Evolutionary conservation across 805 yeast genomes (phyloP), one percentile per base, ranked within the genome.

Genomic region (Ogataea parapolymorpha): DNA sequence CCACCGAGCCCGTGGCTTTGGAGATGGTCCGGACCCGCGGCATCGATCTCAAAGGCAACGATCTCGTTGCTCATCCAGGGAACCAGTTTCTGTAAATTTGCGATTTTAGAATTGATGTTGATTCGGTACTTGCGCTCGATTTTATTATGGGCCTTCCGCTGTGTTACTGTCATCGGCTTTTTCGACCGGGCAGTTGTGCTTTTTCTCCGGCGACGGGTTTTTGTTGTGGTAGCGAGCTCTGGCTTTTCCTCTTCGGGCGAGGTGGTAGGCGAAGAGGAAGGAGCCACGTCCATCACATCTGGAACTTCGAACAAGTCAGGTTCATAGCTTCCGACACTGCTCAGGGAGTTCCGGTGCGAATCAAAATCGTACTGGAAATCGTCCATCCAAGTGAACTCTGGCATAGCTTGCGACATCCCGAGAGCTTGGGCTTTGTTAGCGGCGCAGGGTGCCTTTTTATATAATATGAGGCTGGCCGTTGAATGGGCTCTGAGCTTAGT

Each of bases 81-180:
- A 26, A 82, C 81, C 17, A 82, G 68, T 51, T 73, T 74, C 55
- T 80, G 85, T 39, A 82, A 62, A 23, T 79, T 79, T 4, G 84
- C 84, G 41, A 82, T 82, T 58, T 80, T 82, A 10, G 84, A 77
- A 56, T 82, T 82, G 58, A 82, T 80, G 59, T 82, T 82, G 45
- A 80, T 80, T 57, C 88, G 67, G 59, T 82, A 82, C 44, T 81
- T 73, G 56, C 82, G 79, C 55, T 82, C 89, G 47, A 82, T 80
- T 60, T 77, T 78, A 63, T 82, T 82, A 56, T 82, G 90, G 0
- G 86, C 86, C 52, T 77, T 77, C 50, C 81, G 79, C 61, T 82
- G 88, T 8, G 53, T 52, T 12, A 50, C 35, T 2, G 59, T 59
- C 60, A 59, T 56, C 32, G 61, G 60, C 26, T 55, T 59, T 36